These are phyloP conservation scores for Chaetomium fimeti DNA, from an alignment of 495 filamentous ascomycete species.

Conservation along the genomic window DNA sequence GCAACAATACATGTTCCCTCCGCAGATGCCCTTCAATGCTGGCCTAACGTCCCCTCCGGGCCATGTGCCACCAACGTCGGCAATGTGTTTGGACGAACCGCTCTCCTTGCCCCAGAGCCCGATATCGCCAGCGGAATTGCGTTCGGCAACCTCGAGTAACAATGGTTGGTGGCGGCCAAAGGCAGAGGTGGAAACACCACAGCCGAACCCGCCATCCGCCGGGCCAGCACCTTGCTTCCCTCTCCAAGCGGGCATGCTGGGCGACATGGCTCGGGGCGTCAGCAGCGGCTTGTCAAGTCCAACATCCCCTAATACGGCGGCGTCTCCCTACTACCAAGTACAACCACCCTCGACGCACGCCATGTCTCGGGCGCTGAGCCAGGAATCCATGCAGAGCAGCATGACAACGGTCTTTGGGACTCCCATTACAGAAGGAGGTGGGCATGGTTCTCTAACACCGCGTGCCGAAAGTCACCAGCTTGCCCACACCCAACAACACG, in stretches of 20 bases:
- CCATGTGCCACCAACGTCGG: slow-evolving; percentile 10
- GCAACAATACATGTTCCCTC: slow-evolving; percentile 27
- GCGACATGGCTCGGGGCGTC: slow-evolving; percentile 4
- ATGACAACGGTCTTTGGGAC: slow-evolving; percentile 22
- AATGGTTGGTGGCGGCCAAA: slow-evolving; percentile 30
- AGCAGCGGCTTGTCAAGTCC: slow-evolving; percentile 20
- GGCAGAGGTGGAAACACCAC: slow-evolving; percentile 18
- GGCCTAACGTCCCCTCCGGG: slow-evolving; percentile 13
- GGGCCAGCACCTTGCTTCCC: slow-evolving; percentile 13
- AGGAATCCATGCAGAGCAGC: slow-evolving; percentile 28
- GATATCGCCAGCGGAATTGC: slow-evolving; percentile 18
- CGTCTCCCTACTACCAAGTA: slow-evolving; percentile 26
- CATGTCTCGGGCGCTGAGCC: slow-evolving; percentile 30
- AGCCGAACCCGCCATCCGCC: slow-evolving; percentile 21
- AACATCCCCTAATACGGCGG: slow-evolving; percentile 19
- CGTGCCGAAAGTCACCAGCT: slow-evolving; percentile 15
- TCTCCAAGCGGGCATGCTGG: slow-evolving; percentile 16
- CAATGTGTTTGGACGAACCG: slow-evolving; percentile 34
- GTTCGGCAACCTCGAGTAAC: slow-evolving; percentile 14
- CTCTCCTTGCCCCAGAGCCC: slow-evolving; percentile 11
- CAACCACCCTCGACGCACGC: slow-evolving; percentile 17
- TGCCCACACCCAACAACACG: neutral
- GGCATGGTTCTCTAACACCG: slow-evolving; percentile 22
- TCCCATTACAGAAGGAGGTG: slow-evolving; percentile 16
- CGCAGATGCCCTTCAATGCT: slow-evolving; percentile 18